Evolutionary conservation across 2,329 filamentous ascomycete species (phyloP).

Genomic region (Karstenula rhodostoma): DNA sequence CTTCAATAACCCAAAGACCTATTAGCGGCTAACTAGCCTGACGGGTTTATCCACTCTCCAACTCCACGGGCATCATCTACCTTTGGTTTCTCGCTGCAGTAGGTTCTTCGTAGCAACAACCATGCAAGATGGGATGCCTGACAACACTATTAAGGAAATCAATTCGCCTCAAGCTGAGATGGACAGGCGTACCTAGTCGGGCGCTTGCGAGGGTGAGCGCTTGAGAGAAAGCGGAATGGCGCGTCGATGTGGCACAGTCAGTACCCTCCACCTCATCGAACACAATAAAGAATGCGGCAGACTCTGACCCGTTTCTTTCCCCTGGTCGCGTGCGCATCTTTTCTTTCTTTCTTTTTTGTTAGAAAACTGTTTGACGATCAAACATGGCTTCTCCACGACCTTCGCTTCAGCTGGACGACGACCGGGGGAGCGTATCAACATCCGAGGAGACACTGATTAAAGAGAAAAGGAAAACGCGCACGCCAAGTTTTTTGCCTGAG

Average conservation of each 20-base stretch:
- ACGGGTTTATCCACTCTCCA: no score
- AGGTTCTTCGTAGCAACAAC: no score
- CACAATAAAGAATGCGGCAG: neutral
- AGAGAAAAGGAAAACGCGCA: neutral
- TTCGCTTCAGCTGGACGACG: neutral
- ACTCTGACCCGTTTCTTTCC: neutral
- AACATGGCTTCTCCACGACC: slow-evolving; percentile 1
- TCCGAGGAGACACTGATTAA: neutral
- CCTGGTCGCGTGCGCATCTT: neutral
- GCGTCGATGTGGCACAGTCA: neutral
- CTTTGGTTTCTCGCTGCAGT: neutral
- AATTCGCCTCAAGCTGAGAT: neutral
- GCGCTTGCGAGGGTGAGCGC: neutral
- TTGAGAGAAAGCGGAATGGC: neutral
- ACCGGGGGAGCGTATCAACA: neutral
- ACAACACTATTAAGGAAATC: neutral
- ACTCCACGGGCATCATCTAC: no score
- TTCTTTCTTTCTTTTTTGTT: no score
- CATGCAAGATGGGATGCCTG: neutral
- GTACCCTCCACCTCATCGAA: neutral
- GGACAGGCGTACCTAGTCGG: neutral
- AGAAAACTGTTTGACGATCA: neutral
- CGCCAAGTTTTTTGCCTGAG: neutral
- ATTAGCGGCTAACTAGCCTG: no score
- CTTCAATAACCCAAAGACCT: no score